Percentiles rank a stretch among this genome's conserved stretches.
Evolutionary conservation across 805 yeast species (phyloP).

Genomic region (Cyberlindnera petersonii): DNA sequence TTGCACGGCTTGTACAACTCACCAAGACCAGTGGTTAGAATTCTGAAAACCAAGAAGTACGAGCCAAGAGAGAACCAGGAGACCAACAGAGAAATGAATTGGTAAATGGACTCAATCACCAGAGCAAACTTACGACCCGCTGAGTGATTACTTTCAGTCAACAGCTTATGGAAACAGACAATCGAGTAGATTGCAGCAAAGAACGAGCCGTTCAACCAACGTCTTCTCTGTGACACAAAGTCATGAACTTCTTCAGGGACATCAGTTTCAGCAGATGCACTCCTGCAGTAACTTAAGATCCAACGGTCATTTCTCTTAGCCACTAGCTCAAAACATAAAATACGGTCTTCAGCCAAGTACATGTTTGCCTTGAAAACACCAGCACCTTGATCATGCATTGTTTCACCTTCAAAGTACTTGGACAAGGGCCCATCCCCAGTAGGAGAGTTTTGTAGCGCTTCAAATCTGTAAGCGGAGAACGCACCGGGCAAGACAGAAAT

Average conservation of each 20-base stretch:
- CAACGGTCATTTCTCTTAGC: slow-evolving; percentile 74
- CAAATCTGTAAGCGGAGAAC: slow-evolving; percentile 87
- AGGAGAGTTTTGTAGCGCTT: slow-evolving; percentile 62
- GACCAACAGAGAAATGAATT: slow-evolving; percentile 65
- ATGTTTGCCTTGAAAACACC: slow-evolving; percentile 92
- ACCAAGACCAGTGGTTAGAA: slow-evolving; percentile 75
- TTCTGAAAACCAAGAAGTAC: slow-evolving; percentile 85
- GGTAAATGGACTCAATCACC: slow-evolving; percentile 77
- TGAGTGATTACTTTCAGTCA: slow-evolving; percentile 71
- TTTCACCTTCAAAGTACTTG: slow-evolving; percentile 91
- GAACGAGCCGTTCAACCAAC: slow-evolving; percentile 97
- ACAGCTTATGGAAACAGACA: slow-evolving; percentile 69
- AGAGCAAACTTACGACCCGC: slow-evolving; percentile 61
- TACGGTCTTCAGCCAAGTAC: slow-evolving; percentile 97
- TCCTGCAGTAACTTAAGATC: slow-evolving; percentile 78
- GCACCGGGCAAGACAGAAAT: slow-evolving; percentile 96
- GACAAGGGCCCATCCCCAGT: slow-evolving; percentile 82
- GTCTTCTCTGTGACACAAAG: slow-evolving; percentile 84
- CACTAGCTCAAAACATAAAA: slow-evolving; percentile 91
- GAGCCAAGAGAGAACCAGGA: slow-evolving; percentile 94
- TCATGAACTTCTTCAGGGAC: slow-evolving; percentile 88
- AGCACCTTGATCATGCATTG: slow-evolving; percentile 56
- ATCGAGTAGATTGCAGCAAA: slow-evolving; percentile 90
- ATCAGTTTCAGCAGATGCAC: slow-evolving; percentile 91
- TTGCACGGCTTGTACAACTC: slow-evolving; percentile 70